Evolutionary conservation across 306 rosid genomes (phyloP), one percentile per base, ranked within the genome.

Genomic region (Ziziphus jujuba): DNA sequence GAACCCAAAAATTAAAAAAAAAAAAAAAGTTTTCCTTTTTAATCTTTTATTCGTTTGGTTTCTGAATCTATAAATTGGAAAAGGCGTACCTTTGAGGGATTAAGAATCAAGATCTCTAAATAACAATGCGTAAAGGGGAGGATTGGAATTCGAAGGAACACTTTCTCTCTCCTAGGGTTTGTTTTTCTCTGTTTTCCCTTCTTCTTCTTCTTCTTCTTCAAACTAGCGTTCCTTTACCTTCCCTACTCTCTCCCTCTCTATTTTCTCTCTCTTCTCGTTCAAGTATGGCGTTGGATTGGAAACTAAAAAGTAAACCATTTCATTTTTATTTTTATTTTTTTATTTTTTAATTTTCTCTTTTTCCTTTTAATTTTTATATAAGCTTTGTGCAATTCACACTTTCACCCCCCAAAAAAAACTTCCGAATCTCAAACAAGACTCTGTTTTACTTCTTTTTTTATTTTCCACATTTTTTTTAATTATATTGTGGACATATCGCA

Each of bases 101-200:
- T 75, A 79, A 72, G 81, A 83, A 77, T 81, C 89, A 77, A 87
- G 91, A 89, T 89, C 89, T 83, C 77, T 58, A 66, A 83, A 83
- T 71, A n/a, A 86, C 67, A 83, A 79, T 70, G 80, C 65, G 45
- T 64, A 61, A 63, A 80, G 80, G 72, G 75, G 36, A 28, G 47
- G 33, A 36, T 34, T 64, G 79, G 84, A 73, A 73, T 73, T 65
- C 19, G 3, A 56, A 79, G 80, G 76, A 69, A 74, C 56, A 21
- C 67, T 34, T 54, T 53, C 55, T 63, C 55, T 55, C 56, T 57
- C 56, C 59, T 82, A 85, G 96, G 96, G 96, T 87, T 87, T 71
- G 66, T 56, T 50, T 63, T n/a, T n/a, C n/a, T 68, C 64, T 34
- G 52, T 40, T 23, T 61, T 47, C 62, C 72, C 53, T 72, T 66